Percentiles rank a stretch among this genome's conserved stretches.
phyloP scores from a whole-genome alignment of 2,329 filamentous ascomycete species.

The Penicillium italicum region DNA sequence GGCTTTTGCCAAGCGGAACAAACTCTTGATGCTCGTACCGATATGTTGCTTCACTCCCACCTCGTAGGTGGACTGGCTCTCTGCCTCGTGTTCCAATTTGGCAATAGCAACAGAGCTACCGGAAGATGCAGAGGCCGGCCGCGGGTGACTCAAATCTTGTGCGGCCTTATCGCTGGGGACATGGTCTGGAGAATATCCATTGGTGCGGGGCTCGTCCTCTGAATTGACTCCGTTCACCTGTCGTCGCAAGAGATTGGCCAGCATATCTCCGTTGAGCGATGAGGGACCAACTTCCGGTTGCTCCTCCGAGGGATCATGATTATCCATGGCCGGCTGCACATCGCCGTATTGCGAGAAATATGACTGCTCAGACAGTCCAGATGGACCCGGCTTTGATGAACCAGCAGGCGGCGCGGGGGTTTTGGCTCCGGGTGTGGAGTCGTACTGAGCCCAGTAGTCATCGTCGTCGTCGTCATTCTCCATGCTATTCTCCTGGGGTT shows the following conservation, averaged over 20 bases:
- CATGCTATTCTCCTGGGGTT: constrained; percentile 15
- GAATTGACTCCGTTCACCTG: constrained; percentile 32
- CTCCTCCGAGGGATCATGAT: constrained; percentile 59
- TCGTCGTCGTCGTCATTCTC: constrained; percentile 58
- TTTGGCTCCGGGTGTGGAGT: constrained; percentile 50
- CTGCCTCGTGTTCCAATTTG: constrained; percentile 53
- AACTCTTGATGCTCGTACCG: constrained; percentile 59
- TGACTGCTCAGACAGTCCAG: constrained; percentile 50
- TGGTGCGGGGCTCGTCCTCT: constrained; percentile 21
- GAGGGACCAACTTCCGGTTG: constrained; percentile 47
- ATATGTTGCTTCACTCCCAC: constrained; percentile 62
- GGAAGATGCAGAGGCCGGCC: constrained; percentile 43
- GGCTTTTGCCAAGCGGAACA: constrained; percentile 58
- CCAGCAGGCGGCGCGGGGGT: constrained; percentile 29
- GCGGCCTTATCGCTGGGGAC: constrained; percentile 23
- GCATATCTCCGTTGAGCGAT: constrained; percentile 53
- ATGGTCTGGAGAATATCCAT: constrained; percentile 21
- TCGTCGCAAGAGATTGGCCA: constrained; percentile 41
- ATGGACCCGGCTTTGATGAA: constrained; percentile 25
- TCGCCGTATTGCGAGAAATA: constrained; percentile 61
- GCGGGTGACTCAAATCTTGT: constrained; percentile 40
- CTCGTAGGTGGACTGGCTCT: constrained; percentile 53
- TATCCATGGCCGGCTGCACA: constrained; percentile 63
- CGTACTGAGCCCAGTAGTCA: constrained; percentile 64
- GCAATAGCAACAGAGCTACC: constrained; percentile 46